Evolutionary conservation across 345 rosid species (phyloP), one percentile per base, ranked within the genome.

Genomic region (Iberis pinnata): DNA sequence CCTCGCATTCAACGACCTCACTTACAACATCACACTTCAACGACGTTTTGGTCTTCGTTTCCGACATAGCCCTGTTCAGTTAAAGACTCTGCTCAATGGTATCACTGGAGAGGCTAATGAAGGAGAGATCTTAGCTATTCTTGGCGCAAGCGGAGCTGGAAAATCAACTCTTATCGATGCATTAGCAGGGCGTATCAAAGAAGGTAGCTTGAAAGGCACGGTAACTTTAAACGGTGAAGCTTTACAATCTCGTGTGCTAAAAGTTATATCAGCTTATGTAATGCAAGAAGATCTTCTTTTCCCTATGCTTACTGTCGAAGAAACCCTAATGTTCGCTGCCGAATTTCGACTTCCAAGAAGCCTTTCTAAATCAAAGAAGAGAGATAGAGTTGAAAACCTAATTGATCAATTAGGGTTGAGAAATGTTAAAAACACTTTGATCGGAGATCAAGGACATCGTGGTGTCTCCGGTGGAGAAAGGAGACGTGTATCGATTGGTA

Each of bases 241-340:
- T 68, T 16, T 29, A 16, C 13, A 27, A 22, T 20, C 53, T 19
- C 57, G 43, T 18, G 7, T 58, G 33, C 11, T 89, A 79, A 81
- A 75, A 84, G 80, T 77, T 82, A 64, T 86, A 12, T 86, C 93
- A 1, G 85, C 97, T 14, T 86, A 86, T 16, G 95, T 86, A 39
- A 81, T 89, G 95, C 97, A 89, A 83, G 93, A 89, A 10, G 93
- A 89, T 59, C 88, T 86, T 50, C 82, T 89, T 19, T 89, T 80
- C 67, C 82, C 97, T 8, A 77, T 54, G 84, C 57, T 83, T 33
- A 83, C 95, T 1, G 95, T 89, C 18, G 72, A 70, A 25, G 93
- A 89, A 75, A 89, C 95, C 4, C 75, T 89, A 47, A 75, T 80
- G 81, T 89, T 89, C 39, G 83, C 97, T 0, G 95, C 97, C 7